Evolutionary conservation across 2,329 filamentous ascomycete species (phyloP).

Genomic region (Diaporthe nobilis): DNA sequence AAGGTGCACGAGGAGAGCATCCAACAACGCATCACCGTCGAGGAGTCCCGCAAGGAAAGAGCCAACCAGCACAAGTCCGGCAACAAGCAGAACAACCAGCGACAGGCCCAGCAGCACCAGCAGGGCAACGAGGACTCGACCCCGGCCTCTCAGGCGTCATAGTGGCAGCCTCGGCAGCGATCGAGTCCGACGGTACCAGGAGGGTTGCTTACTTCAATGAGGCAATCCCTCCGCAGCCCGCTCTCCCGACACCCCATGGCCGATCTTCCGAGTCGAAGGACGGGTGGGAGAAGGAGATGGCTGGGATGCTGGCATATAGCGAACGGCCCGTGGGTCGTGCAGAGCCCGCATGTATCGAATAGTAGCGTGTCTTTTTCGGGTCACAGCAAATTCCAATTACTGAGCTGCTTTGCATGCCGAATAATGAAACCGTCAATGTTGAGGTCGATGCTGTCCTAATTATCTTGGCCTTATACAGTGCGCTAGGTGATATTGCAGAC

Average conservation of each 20-base stretch:
- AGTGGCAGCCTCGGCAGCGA: background rate
- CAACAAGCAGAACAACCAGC: constrained; percentile 52
- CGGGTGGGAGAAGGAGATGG: background rate
- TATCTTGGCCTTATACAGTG: background rate
- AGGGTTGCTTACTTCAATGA: background rate
- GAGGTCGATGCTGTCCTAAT: background rate
- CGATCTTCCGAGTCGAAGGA: background rate
- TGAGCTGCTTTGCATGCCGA: constrained; percentile 33
- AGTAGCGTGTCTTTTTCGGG: constrained; percentile 32
- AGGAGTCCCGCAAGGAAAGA: constrained; percentile 93
- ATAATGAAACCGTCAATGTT: background rate
- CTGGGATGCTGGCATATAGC: constrained; percentile 18
- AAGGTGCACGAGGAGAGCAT: constrained; percentile 98
- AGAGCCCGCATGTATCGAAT: constrained; percentile 32
- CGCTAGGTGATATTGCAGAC: background rate
- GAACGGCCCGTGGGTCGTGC: constrained; percentile 27
- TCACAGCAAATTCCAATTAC: constrained; percentile 27
- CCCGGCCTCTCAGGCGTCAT: constrained; percentile 35
- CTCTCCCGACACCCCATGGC: background rate
- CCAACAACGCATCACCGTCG: constrained; percentile 89
- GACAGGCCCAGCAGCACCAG: constrained; percentile 44
- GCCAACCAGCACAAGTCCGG: constrained; percentile 61
- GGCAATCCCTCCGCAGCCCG: background rate
- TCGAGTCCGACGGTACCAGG: background rate
- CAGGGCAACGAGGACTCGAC: constrained; percentile 37